Evolutionary conservation across 306 rosid species (phyloP).

Genomic region (Vicia villosa): DNA sequence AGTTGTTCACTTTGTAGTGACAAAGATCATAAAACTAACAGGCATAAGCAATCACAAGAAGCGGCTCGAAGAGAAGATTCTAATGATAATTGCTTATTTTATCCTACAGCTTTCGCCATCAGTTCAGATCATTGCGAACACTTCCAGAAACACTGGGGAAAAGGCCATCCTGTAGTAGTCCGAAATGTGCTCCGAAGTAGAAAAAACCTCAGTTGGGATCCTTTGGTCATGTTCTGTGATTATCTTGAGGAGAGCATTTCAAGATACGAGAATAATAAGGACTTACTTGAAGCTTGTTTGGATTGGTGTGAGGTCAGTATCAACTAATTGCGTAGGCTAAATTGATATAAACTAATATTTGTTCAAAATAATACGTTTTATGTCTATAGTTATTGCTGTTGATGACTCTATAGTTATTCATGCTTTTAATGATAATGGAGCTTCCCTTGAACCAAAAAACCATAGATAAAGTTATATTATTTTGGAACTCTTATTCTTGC

Average conservation of each 20-base stretch:
- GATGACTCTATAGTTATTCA: not conserved
- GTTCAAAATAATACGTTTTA: constrained; percentile 17
- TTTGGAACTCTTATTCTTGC: constrained; percentile 45
- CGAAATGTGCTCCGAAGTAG: constrained; percentile 60
- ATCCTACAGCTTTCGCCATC: constrained; percentile 61
- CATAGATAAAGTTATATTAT: constrained; percentile 16
- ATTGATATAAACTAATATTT: constrained; percentile 13
- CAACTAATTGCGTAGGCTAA: constrained; percentile 23
- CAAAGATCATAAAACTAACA: constrained; percentile 50
- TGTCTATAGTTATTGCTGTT: constrained; percentile 19
- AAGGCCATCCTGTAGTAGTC: constrained; percentile 91
- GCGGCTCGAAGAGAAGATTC: constrained; percentile 75
- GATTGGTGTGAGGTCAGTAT: constrained; percentile 97
- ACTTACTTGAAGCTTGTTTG: constrained; percentile 72
- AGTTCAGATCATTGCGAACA: constrained; percentile 75
- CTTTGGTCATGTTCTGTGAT: constrained; percentile 71
- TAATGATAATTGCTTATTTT: constrained; percentile 71
- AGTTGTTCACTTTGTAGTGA: constrained; percentile 73
- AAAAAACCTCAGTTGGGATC: constrained; percentile 83
- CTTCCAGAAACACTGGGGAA: constrained; percentile 96
- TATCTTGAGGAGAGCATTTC: constrained; percentile 83
- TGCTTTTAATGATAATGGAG: constrained; percentile 8
- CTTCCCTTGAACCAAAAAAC: constrained; percentile 12
- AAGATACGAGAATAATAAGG: constrained; percentile 65
- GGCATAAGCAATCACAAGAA: constrained; percentile 56